phyloP scores from a whole-genome alignment of 75 land plant genomes.

The Picea glauca region DNA sequence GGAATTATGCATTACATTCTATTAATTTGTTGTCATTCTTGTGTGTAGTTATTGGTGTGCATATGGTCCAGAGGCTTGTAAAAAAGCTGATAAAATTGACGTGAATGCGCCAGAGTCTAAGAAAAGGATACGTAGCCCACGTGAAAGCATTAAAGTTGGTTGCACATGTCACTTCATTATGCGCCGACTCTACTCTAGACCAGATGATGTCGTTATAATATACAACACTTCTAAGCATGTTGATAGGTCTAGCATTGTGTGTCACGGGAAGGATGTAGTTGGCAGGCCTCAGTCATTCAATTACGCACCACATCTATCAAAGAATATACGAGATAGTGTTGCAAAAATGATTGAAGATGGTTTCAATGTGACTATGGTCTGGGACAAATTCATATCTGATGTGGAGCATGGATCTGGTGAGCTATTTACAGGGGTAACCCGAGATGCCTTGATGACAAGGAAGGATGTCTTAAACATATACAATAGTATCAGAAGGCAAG shows the following conservation, averaged over 20 bases:
- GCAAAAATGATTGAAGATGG: no score
- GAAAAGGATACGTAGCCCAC: slow-evolving; percentile 59
- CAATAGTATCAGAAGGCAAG: no score
- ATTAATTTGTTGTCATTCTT: no score
- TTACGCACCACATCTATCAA: no score
- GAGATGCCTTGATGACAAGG: no score
- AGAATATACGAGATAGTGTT: no score
- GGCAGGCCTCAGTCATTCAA: no score
- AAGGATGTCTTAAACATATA: no score
- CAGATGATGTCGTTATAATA: slow-evolving; percentile 55
- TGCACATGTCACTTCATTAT: slow-evolving; percentile 73
- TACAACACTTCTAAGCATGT: slow-evolving; percentile 61
- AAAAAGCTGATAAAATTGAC: slow-evolving; percentile 55
- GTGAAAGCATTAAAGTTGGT: slow-evolving; percentile 67
- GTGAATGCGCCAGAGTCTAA: slow-evolving; percentile 52
- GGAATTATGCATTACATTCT: neutral
- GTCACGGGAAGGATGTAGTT: slow-evolving; percentile 39
- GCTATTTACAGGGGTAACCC: no score
- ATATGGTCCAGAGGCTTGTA: slow-evolving; percentile 77
- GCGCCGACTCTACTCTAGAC: slow-evolving; percentile 66
- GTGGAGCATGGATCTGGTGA: no score
- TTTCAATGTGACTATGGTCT: no score
- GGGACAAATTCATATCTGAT: no score
- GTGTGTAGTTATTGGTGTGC: slow-evolving; percentile 75
- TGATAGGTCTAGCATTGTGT: slow-evolving; percentile 63